Base-by-base conservation (phyloP, 441 rosid genomes). In the Breynia disticha region DNA sequence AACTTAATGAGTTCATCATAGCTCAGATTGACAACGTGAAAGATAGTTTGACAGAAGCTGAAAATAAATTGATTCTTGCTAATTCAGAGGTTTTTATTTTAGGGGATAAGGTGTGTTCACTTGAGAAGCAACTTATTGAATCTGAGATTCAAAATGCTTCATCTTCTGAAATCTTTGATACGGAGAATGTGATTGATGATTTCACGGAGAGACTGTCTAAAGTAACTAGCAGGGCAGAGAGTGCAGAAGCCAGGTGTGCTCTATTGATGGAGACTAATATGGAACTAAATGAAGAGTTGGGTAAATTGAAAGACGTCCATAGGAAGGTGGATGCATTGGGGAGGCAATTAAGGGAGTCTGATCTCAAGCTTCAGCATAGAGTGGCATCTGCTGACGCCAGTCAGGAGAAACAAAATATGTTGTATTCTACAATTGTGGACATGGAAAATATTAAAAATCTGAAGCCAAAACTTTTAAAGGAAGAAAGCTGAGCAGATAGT, bases 391-490 rank as follows among this genome's bases (percentile, higher is more conserved):
- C 70, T 15, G 97, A 88, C 71, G 97, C 98, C 55, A 71, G 90
- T 61, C 81, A 81, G 67, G 99, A 93, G 76, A 84, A 83, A 66
- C 84, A 83, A 74, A 72, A 28, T 48, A 73, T 93, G 84, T 67
- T 84, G 59, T 64, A 74, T 60, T 62, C 81, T 57, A 77, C 95
- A n/a, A 83, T 89, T 60, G 54, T 59, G 52, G 97, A 93, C 69
- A 93, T 89, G 99, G 97, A 84, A 59, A 72, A 66, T 64, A 93
- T 93, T 8, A 84, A 83, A 67, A 80, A 78, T 76, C 77, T 93
- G 38, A 86, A 86, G 65, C 70, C 65, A 52, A 86, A 81, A 75
- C 88, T 73, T 64, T 60, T 55, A 10, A 89, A 80, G 69, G 80
- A 91, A 52, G 95, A 83, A 68, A 72, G 61, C 66, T 74, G 78